A percentile compares a stretch with the other conserved stretches of the same genome.
phyloP scores from a whole-genome alignment of 1,139 yeast species.

The Candida sanyaensis region DNA sequence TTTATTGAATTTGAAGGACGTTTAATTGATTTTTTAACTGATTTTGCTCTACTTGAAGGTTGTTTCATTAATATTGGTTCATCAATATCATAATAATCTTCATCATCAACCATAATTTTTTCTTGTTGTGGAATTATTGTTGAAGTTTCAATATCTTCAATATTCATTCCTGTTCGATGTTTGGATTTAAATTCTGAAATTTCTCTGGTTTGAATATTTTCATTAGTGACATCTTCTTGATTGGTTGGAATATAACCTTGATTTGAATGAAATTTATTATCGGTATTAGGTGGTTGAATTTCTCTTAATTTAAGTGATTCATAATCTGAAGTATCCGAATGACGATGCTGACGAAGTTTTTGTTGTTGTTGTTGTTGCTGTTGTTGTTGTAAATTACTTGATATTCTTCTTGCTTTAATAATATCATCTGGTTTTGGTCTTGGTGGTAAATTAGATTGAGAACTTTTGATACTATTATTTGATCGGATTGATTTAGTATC shows the following conservation, averaged over 20 bases:
- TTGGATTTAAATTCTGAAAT: not conserved
- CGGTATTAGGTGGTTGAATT: not conserved
- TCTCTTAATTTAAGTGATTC: constrained; percentile 1
- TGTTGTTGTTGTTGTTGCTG: constrained; percentile 5
- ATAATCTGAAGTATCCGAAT: not conserved
- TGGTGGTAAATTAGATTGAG: constrained; percentile 29
- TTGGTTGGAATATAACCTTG: not conserved
- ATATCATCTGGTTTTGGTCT: constrained; percentile 37
- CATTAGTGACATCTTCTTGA: not conserved
- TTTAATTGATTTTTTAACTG: constrained; percentile 36
- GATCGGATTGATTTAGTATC: not conserved
- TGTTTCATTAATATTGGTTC: constrained; percentile 32
- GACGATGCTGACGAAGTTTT: not conserved
- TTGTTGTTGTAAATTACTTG: constrained; percentile 15
- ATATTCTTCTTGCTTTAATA: constrained; percentile 33
- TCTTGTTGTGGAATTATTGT: not conserved
- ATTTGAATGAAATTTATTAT: not conserved
- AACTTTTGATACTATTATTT: not conserved
- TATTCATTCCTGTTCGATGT: not conserved
- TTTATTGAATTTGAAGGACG: constrained; percentile 18
- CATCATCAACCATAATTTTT: constrained; percentile 21
- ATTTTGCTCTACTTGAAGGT: constrained; percentile 33
- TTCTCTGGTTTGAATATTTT: not conserved
- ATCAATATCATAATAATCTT: constrained; percentile 41
- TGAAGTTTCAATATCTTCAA: not conserved